A percentile compares a stretch with the other conserved stretches of the same genome.
These are phyloP conservation scores for Hippophae tibetana DNA, from an alignment of 306 rosid genomes.

Conservation along the genomic window DNA sequence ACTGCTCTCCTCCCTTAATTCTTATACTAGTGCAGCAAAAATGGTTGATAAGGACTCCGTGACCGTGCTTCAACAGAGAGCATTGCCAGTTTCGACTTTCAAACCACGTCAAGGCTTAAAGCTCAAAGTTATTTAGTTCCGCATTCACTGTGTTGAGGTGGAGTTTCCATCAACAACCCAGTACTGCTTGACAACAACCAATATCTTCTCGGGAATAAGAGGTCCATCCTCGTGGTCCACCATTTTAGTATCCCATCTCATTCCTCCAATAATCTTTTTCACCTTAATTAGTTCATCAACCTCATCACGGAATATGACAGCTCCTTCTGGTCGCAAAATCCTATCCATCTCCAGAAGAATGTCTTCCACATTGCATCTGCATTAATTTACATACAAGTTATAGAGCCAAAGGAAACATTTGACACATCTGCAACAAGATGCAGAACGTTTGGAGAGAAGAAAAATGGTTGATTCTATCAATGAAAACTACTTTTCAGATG, in stretches of 20 bases:
- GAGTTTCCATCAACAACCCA: conserved; percentile 73
- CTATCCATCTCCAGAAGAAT: conserved; percentile 96
- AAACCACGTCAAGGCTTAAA: too few relatives aligned
- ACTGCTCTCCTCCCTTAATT: too few relatives aligned
- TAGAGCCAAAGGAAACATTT: not conserved
- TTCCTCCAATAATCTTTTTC: conserved; percentile 68
- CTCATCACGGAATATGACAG: conserved; percentile 80
- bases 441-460: too few relatives aligned
- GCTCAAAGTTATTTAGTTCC: too few relatives aligned
- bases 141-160: conserved; percentile 41
- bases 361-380: conserved; percentile 76
- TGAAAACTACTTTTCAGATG: too few relatives aligned
- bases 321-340: conserved; percentile 86
- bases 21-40: too few relatives aligned
- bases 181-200: conserved; percentile 86
- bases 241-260: conserved; percentile 89
- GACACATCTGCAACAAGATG: too few relatives aligned
- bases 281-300: conserved; percentile 62
- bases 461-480: too few relatives aligned
- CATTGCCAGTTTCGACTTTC: too few relatives aligned
- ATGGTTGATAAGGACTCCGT: too few relatives aligned
- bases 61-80: too few relatives aligned
- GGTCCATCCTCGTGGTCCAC: conserved; percentile 98
- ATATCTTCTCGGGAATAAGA: conserved; percentile 78
- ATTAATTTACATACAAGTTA: conserved; percentile 7